Percentiles rank a stretch among this genome's conserved stretches.
phyloP scores from a whole-genome alignment of 805 yeast genomes.

The Wickerhamiella musiphila region DNA sequence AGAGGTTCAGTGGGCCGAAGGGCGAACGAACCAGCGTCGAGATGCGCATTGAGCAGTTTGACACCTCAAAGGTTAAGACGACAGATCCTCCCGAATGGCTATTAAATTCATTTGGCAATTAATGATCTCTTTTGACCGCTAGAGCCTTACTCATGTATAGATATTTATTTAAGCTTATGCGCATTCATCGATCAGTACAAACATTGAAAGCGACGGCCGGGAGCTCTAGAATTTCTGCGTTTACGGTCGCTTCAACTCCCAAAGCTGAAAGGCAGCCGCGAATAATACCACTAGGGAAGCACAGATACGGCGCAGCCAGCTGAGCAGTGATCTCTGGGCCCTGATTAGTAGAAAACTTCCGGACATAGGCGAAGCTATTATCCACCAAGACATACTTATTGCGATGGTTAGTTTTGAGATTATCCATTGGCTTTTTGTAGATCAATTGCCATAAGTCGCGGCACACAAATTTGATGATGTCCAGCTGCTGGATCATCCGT shows the following conservation, averaged over 20 bases:
- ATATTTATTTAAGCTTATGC: too few relatives aligned
- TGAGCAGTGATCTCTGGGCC: conserved; percentile 20
- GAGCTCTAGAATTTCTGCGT: conserved; percentile 41
- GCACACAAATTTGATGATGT: conserved; percentile 82
- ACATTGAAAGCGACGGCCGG: conserved; percentile 63
- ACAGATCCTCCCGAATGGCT: background rate
- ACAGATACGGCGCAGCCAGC: conserved; percentile 31
- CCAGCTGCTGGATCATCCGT: conserved; percentile 45
- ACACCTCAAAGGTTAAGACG: conserved; percentile 25
- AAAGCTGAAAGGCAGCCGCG: conserved; percentile 54
- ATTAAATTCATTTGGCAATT: too few relatives aligned
- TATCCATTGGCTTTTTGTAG: conserved; percentile 78
- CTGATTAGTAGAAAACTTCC: conserved; percentile 27
- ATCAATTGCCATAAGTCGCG: conserved; percentile 76
- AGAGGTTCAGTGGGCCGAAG: conserved; percentile 81
- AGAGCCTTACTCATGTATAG: background rate
- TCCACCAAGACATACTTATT: conserved; percentile 71
- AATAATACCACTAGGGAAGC: conserved; percentile 63
- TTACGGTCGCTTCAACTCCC: conserved; percentile 48
- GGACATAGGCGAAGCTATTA: conserved; percentile 37
- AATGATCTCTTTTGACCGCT: too few relatives aligned
- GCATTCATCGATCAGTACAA: conserved; percentile 15
- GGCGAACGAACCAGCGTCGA: conserved; percentile 91
- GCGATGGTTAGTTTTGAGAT: conserved; percentile 78
- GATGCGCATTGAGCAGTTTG: conserved; percentile 62